Base-by-base conservation (phyloP, 2,329 filamentous ascomycete genomes). In the Cadophora gregata region DNA sequence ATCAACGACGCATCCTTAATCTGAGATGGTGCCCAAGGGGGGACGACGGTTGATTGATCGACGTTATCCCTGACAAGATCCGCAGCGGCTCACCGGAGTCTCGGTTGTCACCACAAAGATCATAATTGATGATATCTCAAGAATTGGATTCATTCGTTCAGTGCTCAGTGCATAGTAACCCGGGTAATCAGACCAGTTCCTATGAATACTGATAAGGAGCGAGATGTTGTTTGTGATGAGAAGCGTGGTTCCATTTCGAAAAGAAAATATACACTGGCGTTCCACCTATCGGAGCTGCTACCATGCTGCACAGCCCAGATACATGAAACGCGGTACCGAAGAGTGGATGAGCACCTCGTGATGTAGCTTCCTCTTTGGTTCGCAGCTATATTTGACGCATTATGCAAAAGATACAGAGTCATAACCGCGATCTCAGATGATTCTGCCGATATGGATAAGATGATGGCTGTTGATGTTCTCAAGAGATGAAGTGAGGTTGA, bases 51-150 rank as follows among this genome's bases (percentile, higher is more conserved):
- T 51, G 45, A 47, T 42, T 53, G 60, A 63, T 66, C 55, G 63
- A 65, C 66, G 55, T 61, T 48, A 63, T 59, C 63, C 60, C 60
- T 61, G 63, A 65, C 10, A 14, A 19, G 60, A 63, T 63, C 61
- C 19, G 53, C 62, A 36, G 56, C 51, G 38, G 62, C 62, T 58
- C 50, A 58, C 58, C 45, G 45, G 12, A 21, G 48, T 62, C 48
- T 42, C 51, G 21, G 47, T 47, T 47, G 42, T 47, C 38, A 3
- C 19, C 55, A 53, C 36, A 61, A 45, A 33, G 56, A 38, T 58
- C 21, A n/a, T n/a, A n/a, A n/a, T n/a, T n/a, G n/a, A n/a, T n/a
- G 42, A 21, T 21, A 47, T 47, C 12, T 45, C 38, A 16, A 42
- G 14, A 16, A 19, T 42, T 12, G 42, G 42, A 7, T 8, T 21